These are phyloP conservation scores for Starmerella stellata DNA, from an alignment of 805 yeast genomes.

Conservation along the genomic window DNA sequence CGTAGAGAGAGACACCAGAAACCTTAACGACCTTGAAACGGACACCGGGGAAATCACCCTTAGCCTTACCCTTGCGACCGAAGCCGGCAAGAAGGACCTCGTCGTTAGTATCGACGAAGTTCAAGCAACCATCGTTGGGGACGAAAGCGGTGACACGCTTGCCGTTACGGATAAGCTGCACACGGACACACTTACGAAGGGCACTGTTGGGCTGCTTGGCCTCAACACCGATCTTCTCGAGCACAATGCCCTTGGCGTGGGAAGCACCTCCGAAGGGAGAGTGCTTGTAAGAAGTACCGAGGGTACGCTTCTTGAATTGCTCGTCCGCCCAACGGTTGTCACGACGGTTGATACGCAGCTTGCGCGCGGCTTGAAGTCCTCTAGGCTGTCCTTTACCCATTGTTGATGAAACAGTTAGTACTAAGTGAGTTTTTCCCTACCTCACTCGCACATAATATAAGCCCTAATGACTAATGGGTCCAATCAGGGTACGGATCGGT, in stretches of 20 bases:
- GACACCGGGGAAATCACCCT: slow-evolving; percentile 99
- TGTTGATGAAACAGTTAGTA: slow-evolving; percentile 23
- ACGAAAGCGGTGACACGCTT: slow-evolving; percentile 99
- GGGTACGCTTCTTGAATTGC: slow-evolving; percentile 93
- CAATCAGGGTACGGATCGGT: no score
- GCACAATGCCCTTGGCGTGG: slow-evolving; percentile 99
- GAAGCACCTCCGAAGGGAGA: slow-evolving; percentile 99
- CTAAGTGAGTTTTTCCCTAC: neutral
- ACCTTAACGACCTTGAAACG: slow-evolving; percentile 99
- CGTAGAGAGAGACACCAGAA: slow-evolving; percentile 98
- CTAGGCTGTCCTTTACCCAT: slow-evolving; percentile 97
- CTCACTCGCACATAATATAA: neutral
- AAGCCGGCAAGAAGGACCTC: slow-evolving; percentile 99
- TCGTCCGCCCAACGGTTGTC: slow-evolving; percentile 99
- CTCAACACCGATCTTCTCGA: slow-evolving; percentile 98
- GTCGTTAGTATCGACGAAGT: slow-evolving; percentile 99
- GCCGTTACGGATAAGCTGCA: slow-evolving; percentile 99
- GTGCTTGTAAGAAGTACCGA: slow-evolving; percentile 99
- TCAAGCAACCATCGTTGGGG: slow-evolving; percentile 99
- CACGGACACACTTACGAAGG: slow-evolving; percentile 99
- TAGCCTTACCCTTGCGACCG: slow-evolving; percentile 99
- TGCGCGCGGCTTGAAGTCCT: slow-evolving; percentile 99
- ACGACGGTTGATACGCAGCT: slow-evolving; percentile 98
- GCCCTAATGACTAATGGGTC: neutral
- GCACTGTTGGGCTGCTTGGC: slow-evolving; percentile 99